Percentiles rank a stretch among this genome's conserved stretches.
Evolutionary conservation across 768 basidiomycete species (phyloP).

Genomic region (Tephrocybe sp.): DNA sequence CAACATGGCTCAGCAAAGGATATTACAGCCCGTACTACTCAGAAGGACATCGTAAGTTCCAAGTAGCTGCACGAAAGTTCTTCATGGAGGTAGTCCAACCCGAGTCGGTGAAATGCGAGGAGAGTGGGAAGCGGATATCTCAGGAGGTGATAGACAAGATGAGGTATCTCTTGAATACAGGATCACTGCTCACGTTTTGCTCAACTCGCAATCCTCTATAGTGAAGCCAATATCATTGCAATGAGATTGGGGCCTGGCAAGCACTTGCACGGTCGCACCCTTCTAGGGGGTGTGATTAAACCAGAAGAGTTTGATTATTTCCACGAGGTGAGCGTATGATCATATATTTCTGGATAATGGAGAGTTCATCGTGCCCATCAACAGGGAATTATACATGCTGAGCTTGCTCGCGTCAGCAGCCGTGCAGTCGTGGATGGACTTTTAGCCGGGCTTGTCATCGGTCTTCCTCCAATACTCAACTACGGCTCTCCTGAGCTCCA

Average conservation of each 20-base stretch:
- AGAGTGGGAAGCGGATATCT: slow-evolving; percentile 81
- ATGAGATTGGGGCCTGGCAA: slow-evolving; percentile 93
- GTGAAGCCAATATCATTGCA: slow-evolving; percentile 74
- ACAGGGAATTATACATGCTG: slow-evolving; percentile 76
- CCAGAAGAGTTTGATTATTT: slow-evolving; percentile 94
- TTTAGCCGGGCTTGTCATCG: slow-evolving; percentile 78
- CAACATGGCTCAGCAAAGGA: slow-evolving; percentile 71
- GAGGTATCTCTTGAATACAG: slow-evolving; percentile 42
- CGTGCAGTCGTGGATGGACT: slow-evolving; percentile 88
- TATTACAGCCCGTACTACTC: slow-evolving; percentile 78
- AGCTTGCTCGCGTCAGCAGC: slow-evolving; percentile 79
- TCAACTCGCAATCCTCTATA: slow-evolving; percentile 23
- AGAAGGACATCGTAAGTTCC: slow-evolving; percentile 71
- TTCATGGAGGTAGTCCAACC: slow-evolving; percentile 71
- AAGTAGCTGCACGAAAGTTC: slow-evolving; percentile 72
- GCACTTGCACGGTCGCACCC: slow-evolving; percentile 72
- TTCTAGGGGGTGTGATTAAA: slow-evolving; percentile 74
- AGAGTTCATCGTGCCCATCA: background rate
- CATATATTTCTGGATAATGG: too few relatives aligned
- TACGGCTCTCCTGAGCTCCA: slow-evolving; percentile 77
- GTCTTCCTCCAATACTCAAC: slow-evolving; percentile 87
- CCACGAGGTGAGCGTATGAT: slow-evolving; percentile 68
- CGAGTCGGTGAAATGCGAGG: slow-evolving; percentile 78
- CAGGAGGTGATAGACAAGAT: slow-evolving; percentile 84
- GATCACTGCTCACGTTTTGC: too few relatives aligned